These are phyloP conservation scores for Termitomyces sp. DNA, from an alignment of 768 basidiomycete genomes.

Conservation along the genomic window DNA sequence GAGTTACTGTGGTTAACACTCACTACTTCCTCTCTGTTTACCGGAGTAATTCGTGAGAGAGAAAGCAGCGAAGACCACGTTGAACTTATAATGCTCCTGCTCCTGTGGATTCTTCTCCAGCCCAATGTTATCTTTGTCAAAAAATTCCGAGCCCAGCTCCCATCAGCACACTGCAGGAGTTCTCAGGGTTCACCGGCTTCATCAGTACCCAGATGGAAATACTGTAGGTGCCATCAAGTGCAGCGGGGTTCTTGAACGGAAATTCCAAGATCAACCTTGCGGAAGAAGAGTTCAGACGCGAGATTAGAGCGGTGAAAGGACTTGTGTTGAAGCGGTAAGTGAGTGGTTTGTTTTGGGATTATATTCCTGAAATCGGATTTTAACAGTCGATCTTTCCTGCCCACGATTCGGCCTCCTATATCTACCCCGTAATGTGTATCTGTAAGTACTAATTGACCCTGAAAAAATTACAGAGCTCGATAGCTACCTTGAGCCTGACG, in stretches of 20 bases:
- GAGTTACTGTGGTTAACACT: slow-evolving; percentile 64
- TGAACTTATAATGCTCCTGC: slow-evolving; percentile 39
- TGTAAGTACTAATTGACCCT: slow-evolving; percentile 45
- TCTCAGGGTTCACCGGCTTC: slow-evolving; percentile 76
- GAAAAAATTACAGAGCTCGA: slow-evolving; percentile 62
- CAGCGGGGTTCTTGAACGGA: slow-evolving; percentile 23
- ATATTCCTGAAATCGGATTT: neutral
- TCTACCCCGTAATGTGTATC: neutral
- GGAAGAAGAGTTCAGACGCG: slow-evolving; percentile 69
- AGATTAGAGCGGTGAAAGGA: slow-evolving; percentile 76
- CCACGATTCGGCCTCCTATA: slow-evolving; percentile 20
- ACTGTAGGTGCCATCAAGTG: slow-evolving; percentile 31
- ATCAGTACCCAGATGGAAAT: slow-evolving; percentile 71
- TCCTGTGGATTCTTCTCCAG: slow-evolving; percentile 31
- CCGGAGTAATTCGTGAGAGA: slow-evolving; percentile 23
- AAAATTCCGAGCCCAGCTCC: slow-evolving; percentile 28
- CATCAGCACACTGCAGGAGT: slow-evolving; percentile 63
- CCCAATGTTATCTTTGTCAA: slow-evolving; percentile 36
- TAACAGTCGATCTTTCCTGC: slow-evolving; percentile 39
- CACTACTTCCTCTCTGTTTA: slow-evolving; percentile 48
- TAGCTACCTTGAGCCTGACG: slow-evolving; percentile 70
- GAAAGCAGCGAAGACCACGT: slow-evolving; percentile 20
- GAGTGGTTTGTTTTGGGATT: neutral
- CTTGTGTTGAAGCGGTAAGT: slow-evolving; percentile 71
- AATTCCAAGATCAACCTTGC: slow-evolving; percentile 30